Percentiles rank a stretch among this genome's conserved stretches.
These are phyloP conservation scores for Blepharisma undulans DNA, from an alignment of 169 alveolate genomes.

Conservation along the genomic window DNA sequence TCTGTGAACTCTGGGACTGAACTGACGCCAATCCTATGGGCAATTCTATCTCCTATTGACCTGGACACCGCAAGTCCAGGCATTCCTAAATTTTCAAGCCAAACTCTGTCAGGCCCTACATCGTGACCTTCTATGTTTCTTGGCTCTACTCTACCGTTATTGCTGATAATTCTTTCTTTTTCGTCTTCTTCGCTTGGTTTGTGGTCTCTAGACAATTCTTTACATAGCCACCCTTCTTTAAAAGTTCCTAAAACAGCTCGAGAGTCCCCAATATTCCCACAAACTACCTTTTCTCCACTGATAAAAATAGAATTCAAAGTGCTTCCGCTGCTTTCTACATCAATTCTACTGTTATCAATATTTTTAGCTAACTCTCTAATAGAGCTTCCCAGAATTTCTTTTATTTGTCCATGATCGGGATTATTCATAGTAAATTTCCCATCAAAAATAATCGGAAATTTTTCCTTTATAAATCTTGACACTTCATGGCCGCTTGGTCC, in stretches of 20 bases:
- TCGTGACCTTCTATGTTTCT: slow-evolving; percentile 48
- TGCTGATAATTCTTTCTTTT: slow-evolving; percentile 56
- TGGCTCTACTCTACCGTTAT: background rate
- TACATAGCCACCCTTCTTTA: slow-evolving; percentile 15
- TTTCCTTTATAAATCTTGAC: slow-evolving; percentile 67
- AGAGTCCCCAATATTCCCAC: slow-evolving; percentile 76
- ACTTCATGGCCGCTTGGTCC: slow-evolving; percentile 83
- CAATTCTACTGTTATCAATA: background rate
- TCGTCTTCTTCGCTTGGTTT: slow-evolving; percentile 72
- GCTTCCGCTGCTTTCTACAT: background rate
- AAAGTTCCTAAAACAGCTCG: slow-evolving; percentile 66
- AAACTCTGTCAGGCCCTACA: slow-evolving; percentile 75
- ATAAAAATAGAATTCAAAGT: background rate
- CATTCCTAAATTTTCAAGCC: slow-evolving; percentile 63
- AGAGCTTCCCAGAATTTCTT: background rate
- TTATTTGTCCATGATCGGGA: background rate
- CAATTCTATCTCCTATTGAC: slow-evolving; percentile 89
- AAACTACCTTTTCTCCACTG: background rate
- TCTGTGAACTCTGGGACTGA: slow-evolving; percentile 83
- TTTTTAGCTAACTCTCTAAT: background rate
- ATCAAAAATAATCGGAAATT: slow-evolving; percentile 61
- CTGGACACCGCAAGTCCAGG: slow-evolving; percentile 93
- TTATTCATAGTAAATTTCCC: background rate
- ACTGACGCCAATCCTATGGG: slow-evolving; percentile 86
- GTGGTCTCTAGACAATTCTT: slow-evolving; percentile 63